Conservation (phyloP, 306 rosid species). For the Macrotyloma uniflorum region DNA sequence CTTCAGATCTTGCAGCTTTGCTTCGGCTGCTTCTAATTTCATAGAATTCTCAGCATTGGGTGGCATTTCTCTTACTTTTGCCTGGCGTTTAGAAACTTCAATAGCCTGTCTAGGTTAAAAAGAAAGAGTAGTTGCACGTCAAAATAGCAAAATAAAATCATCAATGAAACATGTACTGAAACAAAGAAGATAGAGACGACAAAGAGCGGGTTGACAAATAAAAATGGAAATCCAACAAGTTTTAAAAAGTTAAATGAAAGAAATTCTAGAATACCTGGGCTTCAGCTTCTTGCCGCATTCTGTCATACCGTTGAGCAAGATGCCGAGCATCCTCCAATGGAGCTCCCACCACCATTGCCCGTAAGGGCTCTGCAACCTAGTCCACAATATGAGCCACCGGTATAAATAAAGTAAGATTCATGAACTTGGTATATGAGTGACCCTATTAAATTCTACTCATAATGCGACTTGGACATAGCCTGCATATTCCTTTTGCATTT, state of each 20-base stretch:
- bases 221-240: slow-evolving; percentile 18
- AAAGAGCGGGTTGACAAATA: neutral
- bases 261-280: slow-evolving; percentile 70
- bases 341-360: slow-evolving; percentile 95
- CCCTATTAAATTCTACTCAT: neutral
- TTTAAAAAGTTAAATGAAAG: slow-evolving; percentile 22
- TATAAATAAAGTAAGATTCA: slow-evolving; percentile 9
- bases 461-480: neutral
- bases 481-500: slow-evolving; percentile 17
- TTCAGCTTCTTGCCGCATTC: slow-evolving; percentile 94
- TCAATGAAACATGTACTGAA: slow-evolving; percentile 19
- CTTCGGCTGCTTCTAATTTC: slow-evolving; percentile 90
- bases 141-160: slow-evolving; percentile 31
- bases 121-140: slow-evolving; percentile 47
- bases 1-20: slow-evolving; percentile 85
- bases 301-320: slow-evolving; percentile 92
- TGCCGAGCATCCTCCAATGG: slow-evolving; percentile 94
- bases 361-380: slow-evolving; percentile 90
- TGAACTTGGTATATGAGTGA: neutral
- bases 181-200: neutral
- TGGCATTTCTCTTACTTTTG: slow-evolving; percentile 77
- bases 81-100: slow-evolving; percentile 92
- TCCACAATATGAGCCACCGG: slow-evolving; percentile 30
- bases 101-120: slow-evolving; percentile 91
- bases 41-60: slow-evolving; percentile 70